These are phyloP conservation scores for Tubosaeta sp. DNA, from an alignment of 768 basidiomycete species.

Conservation along the genomic window DNA sequence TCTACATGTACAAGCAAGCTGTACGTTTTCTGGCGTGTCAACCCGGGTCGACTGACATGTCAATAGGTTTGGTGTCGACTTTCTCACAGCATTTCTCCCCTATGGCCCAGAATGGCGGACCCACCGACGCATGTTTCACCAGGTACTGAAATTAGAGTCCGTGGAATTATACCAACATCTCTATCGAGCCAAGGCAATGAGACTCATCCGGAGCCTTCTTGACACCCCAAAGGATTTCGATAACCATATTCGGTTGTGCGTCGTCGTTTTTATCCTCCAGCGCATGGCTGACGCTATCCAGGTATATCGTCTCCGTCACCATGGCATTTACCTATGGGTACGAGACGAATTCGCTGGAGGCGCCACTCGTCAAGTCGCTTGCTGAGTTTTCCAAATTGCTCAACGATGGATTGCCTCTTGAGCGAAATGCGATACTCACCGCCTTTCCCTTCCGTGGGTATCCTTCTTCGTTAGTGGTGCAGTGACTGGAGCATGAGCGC, in stretches of 20 bases:
- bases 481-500: constrained; percentile 1
- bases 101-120: constrained; percentile 26
- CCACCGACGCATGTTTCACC: constrained; percentile 28
- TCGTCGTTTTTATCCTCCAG: neutral
- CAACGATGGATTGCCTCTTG: constrained; percentile 22
- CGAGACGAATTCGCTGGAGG: constrained; percentile 23
- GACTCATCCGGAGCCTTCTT: constrained; percentile 17
- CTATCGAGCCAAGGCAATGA: constrained; percentile 20
- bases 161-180: constrained; percentile 19
- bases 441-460: constrained; percentile 28
- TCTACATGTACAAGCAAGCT: constrained; percentile 18
- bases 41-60: neutral
- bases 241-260: constrained; percentile 22
- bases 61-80: constrained; percentile 28
- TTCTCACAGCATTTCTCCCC: constrained; percentile 26
- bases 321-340: constrained; percentile 31
- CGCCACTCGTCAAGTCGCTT: constrained; percentile 24
- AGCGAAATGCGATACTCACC: constrained; percentile 25
- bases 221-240: constrained; percentile 23
- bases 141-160: constrained; percentile 19
- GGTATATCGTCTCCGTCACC: constrained; percentile 30
- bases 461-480: neutral
- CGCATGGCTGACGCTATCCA: constrained; percentile 2
- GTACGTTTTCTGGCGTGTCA: constrained; percentile 6
- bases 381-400: constrained; percentile 20